phyloP scores from a whole-genome alignment of 2,329 filamentous ascomycete species.

The Pseudopithomyces maydicus region DNA sequence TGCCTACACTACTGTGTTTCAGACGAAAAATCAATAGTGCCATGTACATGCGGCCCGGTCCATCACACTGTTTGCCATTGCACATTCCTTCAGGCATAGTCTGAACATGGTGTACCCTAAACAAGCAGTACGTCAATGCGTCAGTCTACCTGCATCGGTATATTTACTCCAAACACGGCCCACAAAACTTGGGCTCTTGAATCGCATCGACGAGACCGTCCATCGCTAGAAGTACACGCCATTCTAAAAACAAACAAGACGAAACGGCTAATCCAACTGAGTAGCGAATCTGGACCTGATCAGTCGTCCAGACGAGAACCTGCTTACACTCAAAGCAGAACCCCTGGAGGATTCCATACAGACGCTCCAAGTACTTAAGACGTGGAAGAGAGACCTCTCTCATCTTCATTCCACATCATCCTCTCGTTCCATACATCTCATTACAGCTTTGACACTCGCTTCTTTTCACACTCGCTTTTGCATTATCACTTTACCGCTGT shows the following conservation, averaged over 20 bases:
- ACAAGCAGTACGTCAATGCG: conserved; percentile 23
- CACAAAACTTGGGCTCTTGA: background rate
- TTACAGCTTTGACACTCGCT: background rate
- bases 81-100: conserved; percentile 29
- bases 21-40: background rate
- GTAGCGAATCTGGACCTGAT: background rate
- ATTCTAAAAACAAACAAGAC: conserved; percentile 15
- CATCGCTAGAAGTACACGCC: too few relatives aligned
- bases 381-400: background rate
- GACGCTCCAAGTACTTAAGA: background rate
- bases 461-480: conserved; percentile 9
- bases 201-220: background rate
- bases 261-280: conserved; percentile 8
- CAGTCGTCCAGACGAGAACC: background rate
- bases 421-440: background rate
- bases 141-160: conserved; percentile 9
- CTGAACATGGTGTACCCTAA: conserved; percentile 19
- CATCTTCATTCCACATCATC: background rate
- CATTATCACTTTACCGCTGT: conserved; percentile 24
- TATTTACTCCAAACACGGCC: background rate
- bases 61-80: conserved; percentile 25
- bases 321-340: background rate
- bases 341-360: background rate
- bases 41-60: background rate
- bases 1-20: background rate